These are phyloP conservation scores for Candida vaughaniae DNA, from an alignment of 805 yeast species.

Conservation along the genomic window DNA sequence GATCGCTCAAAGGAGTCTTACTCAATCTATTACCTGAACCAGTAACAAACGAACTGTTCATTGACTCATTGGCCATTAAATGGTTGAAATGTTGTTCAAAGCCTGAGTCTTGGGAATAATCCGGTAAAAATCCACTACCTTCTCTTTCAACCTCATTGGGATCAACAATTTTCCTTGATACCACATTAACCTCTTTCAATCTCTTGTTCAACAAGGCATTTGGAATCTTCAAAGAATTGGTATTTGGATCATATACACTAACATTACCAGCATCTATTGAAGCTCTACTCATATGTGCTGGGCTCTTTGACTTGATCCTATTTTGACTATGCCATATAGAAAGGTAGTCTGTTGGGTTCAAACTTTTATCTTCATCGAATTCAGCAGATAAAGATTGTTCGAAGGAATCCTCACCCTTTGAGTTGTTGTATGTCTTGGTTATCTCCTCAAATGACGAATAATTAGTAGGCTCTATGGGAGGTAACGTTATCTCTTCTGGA, in stretches of 20 bases:
- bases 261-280: constrained; percentile 12
- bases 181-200: constrained; percentile 42
- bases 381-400: constrained; percentile 45
- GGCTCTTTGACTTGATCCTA: constrained; percentile 13
- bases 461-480: constrained; percentile 43
- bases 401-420: constrained; percentile 20
- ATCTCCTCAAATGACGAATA: constrained; percentile 39
- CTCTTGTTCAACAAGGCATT: constrained; percentile 25
- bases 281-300: background rate
- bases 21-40: constrained; percentile 20
- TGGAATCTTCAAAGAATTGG: constrained; percentile 24
- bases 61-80: constrained; percentile 10
- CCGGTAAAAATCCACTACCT: constrained; percentile 44
- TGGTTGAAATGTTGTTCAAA: constrained; percentile 44
- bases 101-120: constrained; percentile 48
- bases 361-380: constrained; percentile 28
- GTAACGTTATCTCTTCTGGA: constrained; percentile 32
- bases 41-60: constrained; percentile 13
- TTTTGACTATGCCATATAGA: constrained; percentile 46
- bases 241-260: constrained; percentile 14
- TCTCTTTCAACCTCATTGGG: constrained; percentile 43
- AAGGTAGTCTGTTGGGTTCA: constrained; percentile 26
- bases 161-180: constrained; percentile 42
- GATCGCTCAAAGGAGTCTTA: constrained; percentile 26
- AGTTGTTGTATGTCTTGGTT: constrained; percentile 22